phyloP scores from a whole-genome alignment of 2,329 filamentous ascomycete genomes.

The Ramularia endophylla region DNA sequence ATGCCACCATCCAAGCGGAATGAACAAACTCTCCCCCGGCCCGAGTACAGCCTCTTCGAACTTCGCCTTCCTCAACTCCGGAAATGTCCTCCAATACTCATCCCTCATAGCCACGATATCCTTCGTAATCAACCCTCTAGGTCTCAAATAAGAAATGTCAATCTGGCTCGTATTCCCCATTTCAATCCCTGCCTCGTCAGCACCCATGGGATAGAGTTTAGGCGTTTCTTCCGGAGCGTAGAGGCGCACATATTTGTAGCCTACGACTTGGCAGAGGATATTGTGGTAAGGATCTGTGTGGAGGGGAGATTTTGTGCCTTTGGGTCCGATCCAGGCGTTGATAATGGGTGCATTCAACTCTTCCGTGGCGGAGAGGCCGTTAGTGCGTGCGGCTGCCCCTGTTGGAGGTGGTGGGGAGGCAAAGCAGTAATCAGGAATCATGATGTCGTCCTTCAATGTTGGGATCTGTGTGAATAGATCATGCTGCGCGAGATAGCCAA shows the following conservation, averaged over 20 bases:
- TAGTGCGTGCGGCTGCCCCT: slow-evolving; percentile 15
- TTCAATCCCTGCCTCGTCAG: slow-evolving; percentile 64
- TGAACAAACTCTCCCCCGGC: slow-evolving; percentile 79
- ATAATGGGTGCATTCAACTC: slow-evolving; percentile 55
- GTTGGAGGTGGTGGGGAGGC: slow-evolving; percentile 54
- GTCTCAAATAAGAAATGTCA: slow-evolving; percentile 49
- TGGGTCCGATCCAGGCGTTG: slow-evolving; percentile 91
- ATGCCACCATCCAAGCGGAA: slow-evolving; percentile 97
- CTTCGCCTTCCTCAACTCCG: slow-evolving; percentile 39
- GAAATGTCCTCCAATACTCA: not conserved
- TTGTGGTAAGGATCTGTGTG: slow-evolving; percentile 96
- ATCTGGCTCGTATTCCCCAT: slow-evolving; percentile 87
- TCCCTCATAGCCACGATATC: slow-evolving; percentile 2
- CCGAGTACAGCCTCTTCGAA: slow-evolving; percentile 74
- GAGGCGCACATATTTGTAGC: slow-evolving; percentile 83
- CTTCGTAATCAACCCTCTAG: not conserved
- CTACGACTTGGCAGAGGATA: slow-evolving; percentile 81
- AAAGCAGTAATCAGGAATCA: slow-evolving; percentile 80
- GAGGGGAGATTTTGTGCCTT: slow-evolving; percentile 81
- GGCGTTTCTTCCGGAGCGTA: slow-evolving; percentile 63
- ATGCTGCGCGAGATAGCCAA: slow-evolving; percentile 87
- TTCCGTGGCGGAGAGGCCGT: slow-evolving; percentile 11
- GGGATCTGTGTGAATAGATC: slow-evolving; percentile 81
- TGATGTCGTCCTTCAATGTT: slow-evolving; percentile 65
- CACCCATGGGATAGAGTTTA: slow-evolving; percentile 55